A percentile compares a stretch with the other conserved stretches of the same genome.
These are phyloP conservation scores for Haberlea rhodopensis DNA, from an alignment of 257 asterid genomes.

Conservation along the genomic window DNA sequence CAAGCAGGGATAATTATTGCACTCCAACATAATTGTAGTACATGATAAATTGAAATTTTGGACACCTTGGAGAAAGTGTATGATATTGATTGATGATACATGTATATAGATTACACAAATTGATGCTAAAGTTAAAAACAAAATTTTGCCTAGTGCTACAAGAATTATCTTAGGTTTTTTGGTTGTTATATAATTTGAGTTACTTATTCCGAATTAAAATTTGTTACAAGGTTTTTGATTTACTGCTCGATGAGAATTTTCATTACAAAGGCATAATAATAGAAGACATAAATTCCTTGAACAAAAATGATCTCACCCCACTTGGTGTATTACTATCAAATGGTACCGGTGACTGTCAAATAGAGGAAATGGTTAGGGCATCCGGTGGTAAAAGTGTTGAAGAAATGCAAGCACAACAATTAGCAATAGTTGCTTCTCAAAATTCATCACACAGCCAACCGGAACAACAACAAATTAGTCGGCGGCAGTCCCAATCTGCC, in stretches of 20 bases:
- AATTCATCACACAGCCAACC: not conserved
- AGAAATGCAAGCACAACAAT: not conserved
- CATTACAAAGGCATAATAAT: conserved; percentile 24
- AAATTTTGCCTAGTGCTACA: too few species aligned
- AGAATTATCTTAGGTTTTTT: too few species aligned
- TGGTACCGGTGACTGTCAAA: conserved; percentile 44
- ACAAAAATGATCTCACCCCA: conserved; percentile 45
- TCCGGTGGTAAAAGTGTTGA: conserved; percentile 27
- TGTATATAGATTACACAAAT: too few species aligned
- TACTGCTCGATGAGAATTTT: conserved; percentile 32
- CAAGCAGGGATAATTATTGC: too few species aligned
- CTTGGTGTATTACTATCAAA: conserved; percentile 35
- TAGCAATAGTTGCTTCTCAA: not conserved
- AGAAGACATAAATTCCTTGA: conserved; percentile 43
- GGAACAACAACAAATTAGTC: conserved; percentile 6
- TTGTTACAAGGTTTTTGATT: conserved; percentile 35
- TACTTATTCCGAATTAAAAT: not conserved
- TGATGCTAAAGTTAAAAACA: too few species aligned
- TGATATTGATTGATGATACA: too few species aligned
- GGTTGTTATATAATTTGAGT: too few species aligned
- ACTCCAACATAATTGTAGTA: too few species aligned
- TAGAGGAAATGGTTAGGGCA: conserved; percentile 40
- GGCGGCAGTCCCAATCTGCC: conserved; percentile 6
- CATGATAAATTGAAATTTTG: too few species aligned
- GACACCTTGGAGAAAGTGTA: too few species aligned